A percentile compares a stretch with the other conserved stretches of the same genome.
Conservation (phyloP, 1,284 basidiomycete species). For the Fomes fomentarius region DNA sequence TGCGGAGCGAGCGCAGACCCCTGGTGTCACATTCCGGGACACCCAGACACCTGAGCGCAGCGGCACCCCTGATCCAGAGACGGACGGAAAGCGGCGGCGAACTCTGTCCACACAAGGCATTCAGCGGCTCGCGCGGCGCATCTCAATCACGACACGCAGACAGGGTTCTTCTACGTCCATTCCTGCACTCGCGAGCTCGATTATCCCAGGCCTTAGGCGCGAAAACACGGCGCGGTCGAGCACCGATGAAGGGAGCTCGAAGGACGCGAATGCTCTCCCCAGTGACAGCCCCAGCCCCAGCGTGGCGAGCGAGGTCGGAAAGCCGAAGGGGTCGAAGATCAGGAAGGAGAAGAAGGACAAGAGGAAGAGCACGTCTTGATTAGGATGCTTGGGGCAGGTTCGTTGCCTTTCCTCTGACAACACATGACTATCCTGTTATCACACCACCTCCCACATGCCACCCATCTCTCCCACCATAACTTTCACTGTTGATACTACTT, state of each 20-base stretch:
- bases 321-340: constrained; percentile 30
- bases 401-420: constrained; percentile 9
- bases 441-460: constrained; percentile 10
- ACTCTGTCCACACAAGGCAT: constrained; percentile 80
- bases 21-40: constrained; percentile 45
- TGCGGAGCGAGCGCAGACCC: constrained; percentile 27
- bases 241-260: constrained; percentile 29
- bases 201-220: constrained; percentile 34
- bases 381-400: constrained; percentile 3
- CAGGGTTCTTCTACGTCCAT: constrained; percentile 62
- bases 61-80: constrained; percentile 67
- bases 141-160: constrained; percentile 67
- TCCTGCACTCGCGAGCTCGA: constrained; percentile 48
- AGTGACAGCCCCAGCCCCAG: constrained; percentile 35
- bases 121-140: constrained; percentile 72
- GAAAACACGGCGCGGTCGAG: constrained; percentile 29
- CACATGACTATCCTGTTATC: constrained; percentile 23
- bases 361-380: constrained; percentile 32
- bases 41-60: constrained; percentile 41
- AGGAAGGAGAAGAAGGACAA: constrained; percentile 37
- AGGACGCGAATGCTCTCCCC: constrained; percentile 11
- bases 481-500: background rate
- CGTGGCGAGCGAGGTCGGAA: constrained; percentile 31
- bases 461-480: constrained; percentile 1
- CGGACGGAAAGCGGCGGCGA: constrained; percentile 75